These are phyloP conservation scores for Pseudocohnilembus persalinus DNA, from an alignment of 169 alveolate species.

Conservation along the genomic window DNA sequence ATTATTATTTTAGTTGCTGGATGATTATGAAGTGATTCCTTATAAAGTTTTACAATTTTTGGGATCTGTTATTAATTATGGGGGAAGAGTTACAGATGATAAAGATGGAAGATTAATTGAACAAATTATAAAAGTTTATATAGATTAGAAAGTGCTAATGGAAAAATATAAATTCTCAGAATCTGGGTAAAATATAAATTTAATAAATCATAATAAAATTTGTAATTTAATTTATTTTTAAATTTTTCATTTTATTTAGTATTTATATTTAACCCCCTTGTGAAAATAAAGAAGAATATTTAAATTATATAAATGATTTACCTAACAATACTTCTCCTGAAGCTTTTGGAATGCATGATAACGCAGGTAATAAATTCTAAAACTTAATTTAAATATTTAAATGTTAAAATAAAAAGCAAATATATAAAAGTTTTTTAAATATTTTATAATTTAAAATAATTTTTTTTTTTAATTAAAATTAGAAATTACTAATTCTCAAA, in stretches of 20 bases:
- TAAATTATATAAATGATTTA: slow-evolving; percentile 70
- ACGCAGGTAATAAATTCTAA: slow-evolving; percentile 57
- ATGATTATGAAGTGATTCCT: slow-evolving; percentile 87
- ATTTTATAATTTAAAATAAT: too few relatives aligned
- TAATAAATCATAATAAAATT: slow-evolving; percentile 62
- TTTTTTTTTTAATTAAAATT: too few relatives aligned
- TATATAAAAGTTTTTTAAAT: too few relatives aligned
- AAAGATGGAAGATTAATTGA: slow-evolving; percentile 86
- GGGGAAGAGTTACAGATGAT: slow-evolving; percentile 95
- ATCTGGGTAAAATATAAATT: slow-evolving; percentile 77
- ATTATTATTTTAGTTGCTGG: slow-evolving; percentile 46
- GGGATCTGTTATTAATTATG: slow-evolving; percentile 91
- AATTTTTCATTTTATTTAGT: slow-evolving; percentile 62
- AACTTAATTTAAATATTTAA: too few relatives aligned
- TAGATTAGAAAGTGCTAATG: slow-evolving; percentile 49
- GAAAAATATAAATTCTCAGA: slow-evolving; percentile 61
- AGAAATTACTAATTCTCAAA: slow-evolving; percentile 78
- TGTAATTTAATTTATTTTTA: neutral
- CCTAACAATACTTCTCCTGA: slow-evolving; percentile 82
- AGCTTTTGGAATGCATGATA: slow-evolving; percentile 86
- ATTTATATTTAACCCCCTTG: slow-evolving; percentile 8
- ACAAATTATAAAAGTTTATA: slow-evolving; percentile 67
- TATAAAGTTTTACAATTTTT: slow-evolving; percentile 86
- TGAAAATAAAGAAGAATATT: slow-evolving; percentile 73
- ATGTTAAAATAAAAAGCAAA: neutral